Evolutionary conservation across 1,284 basidiomycete genomes (phyloP).

Genomic region (Cryptococcus deneoformans): DNA sequence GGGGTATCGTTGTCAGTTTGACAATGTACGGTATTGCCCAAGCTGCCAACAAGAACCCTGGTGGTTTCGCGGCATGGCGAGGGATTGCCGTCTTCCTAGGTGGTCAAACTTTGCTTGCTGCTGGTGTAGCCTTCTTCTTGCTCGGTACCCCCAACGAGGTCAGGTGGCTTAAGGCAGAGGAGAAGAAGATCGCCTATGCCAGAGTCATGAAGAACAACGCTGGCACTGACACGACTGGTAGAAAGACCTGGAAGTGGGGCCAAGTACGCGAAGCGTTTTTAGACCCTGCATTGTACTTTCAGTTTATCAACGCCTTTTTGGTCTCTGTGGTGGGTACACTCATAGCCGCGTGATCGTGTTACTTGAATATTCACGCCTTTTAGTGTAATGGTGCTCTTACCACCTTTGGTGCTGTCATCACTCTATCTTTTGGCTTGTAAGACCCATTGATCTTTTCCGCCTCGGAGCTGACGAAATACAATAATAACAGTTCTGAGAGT

Average conservation of each 20-base stretch:
- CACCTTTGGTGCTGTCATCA: constrained; percentile 27
- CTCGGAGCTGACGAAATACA: not conserved
- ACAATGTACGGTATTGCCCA: constrained; percentile 31
- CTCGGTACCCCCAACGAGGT: constrained; percentile 36
- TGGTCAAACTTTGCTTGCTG: constrained; percentile 27
- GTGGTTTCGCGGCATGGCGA: constrained; percentile 29
- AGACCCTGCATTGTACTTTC: constrained; percentile 34
- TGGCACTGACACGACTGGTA: constrained; percentile 30
- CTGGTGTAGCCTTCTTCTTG: constrained; percentile 24
- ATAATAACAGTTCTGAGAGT: constrained; percentile 18
- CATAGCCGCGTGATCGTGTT: too few relatives aligned
- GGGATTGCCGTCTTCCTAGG: constrained; percentile 40
- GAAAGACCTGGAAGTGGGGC: constrained; percentile 35
- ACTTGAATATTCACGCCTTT: too few relatives aligned
- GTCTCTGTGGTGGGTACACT: not conserved
- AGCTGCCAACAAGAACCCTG: constrained; percentile 17
- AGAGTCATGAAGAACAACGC: constrained; percentile 34
- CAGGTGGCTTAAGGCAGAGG: constrained; percentile 30
- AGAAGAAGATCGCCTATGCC: constrained; percentile 30
- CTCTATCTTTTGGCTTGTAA: constrained; percentile 16
- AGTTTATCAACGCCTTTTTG: constrained; percentile 28
- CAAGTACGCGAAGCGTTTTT: constrained; percentile 34
- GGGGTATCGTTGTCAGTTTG: constrained; percentile 25
- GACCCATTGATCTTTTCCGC: not conserved
- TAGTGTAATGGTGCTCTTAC: constrained; percentile 29